phyloP scores from a whole-genome alignment of 2,329 filamentous ascomycete species.

The Colletotrichum tropicale region DNA sequence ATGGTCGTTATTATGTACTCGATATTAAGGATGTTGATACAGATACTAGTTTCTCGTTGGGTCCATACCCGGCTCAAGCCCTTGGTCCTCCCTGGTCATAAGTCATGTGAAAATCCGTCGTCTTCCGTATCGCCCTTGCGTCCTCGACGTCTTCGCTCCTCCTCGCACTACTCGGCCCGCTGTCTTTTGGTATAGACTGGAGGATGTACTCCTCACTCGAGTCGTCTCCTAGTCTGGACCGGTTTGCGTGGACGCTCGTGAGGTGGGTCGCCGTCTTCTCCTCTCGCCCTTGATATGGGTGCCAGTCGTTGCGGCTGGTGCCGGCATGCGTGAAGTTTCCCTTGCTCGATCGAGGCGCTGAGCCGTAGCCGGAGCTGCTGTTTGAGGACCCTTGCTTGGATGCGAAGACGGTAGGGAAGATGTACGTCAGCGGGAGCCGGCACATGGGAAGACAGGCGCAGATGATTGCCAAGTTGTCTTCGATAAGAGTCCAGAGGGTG shows the following conservation, averaged over 20 bases:
- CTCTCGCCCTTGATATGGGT: conserved; percentile 33
- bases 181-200: conserved; percentile 21
- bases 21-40: not conserved
- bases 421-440: conserved; percentile 38
- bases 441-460: conserved; percentile 32
- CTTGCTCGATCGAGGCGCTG: not conserved
- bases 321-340: conserved; percentile 18
- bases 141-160: conserved; percentile 17
- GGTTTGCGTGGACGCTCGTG: conserved; percentile 26
- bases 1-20: not conserved
- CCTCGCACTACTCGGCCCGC: not conserved
- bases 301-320: conserved; percentile 33
- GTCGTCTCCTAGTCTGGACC: conserved; percentile 23
- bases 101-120: conserved; percentile 38
- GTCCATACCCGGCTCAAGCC: not conserved
- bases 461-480: conserved; percentile 26
- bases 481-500: conserved; percentile 29
- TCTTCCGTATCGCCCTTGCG: conserved; percentile 36
- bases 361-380: conserved; percentile 11
- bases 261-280: conserved; percentile 29
- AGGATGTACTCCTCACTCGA: conserved; percentile 40
- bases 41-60: not conserved
- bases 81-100: conserved; percentile 27
- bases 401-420: conserved; percentile 38
- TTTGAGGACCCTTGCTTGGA: conserved; percentile 8